phyloP scores from a whole-genome alignment of 2,329 filamentous ascomycete species.

The Zopfia rhizophila region DNA sequence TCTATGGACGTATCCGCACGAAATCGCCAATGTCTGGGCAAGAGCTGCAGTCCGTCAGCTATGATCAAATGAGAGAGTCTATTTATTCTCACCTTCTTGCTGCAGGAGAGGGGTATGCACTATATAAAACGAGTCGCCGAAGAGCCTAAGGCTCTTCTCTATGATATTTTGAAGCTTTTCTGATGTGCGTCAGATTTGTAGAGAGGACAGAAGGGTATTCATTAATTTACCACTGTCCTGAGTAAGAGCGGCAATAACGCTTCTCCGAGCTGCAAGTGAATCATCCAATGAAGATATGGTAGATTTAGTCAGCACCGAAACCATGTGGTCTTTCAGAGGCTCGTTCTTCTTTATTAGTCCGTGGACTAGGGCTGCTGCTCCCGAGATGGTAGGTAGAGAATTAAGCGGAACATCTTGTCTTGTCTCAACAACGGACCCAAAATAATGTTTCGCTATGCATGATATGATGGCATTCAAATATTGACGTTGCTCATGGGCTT shows the following conservation, averaged over 20 bases:
- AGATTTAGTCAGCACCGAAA: conserved; percentile 53
- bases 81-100: conserved; percentile 76
- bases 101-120: conserved; percentile 84
- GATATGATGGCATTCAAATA: conserved; percentile 49
- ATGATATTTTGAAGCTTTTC: conserved; percentile 66
- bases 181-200: conserved; percentile 23
- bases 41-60: conserved; percentile 68
- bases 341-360: conserved; percentile 40
- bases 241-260: conserved; percentile 54
- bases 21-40: conserved; percentile 80
- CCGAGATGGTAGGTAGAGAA: conserved; percentile 34
- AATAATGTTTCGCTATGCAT: conserved; percentile 35
- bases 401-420: conserved; percentile 25
- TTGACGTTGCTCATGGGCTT: conserved; percentile 60
- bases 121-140: conserved; percentile 88
- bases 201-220: conserved; percentile 53
- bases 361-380: conserved; percentile 33
- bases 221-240: conserved; percentile 51
- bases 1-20: conserved; percentile 79
- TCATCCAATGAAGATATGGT: conserved; percentile 38
- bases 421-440: conserved; percentile 16
- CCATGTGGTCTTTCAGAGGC: conserved; percentile 41
- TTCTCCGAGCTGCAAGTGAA: conserved; percentile 42
- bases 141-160: conserved; percentile 75
- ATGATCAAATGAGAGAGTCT: not conserved